phyloP scores from a whole-genome alignment of 1,139 yeast species.

The Yamadazyma siamensis region DNA sequence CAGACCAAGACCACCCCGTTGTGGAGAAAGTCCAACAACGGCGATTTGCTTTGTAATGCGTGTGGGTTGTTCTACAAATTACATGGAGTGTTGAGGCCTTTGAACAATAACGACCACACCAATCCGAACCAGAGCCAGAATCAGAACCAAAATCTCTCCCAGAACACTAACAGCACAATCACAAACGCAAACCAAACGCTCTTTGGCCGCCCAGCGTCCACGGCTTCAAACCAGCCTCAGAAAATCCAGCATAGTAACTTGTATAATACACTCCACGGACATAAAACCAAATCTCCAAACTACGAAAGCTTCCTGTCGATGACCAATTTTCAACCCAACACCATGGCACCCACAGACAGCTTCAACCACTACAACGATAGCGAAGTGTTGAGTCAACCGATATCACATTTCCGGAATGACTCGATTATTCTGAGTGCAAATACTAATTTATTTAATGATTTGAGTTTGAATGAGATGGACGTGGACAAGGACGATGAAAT shows the following conservation, averaged over 20 bases:
- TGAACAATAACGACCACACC: constrained; percentile 16
- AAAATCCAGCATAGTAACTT: constrained; percentile 4
- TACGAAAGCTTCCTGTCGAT: constrained; percentile 1
- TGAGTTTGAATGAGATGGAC: constrained; percentile 10
- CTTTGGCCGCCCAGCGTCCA: too few relatives aligned
- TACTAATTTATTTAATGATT: constrained; percentile 22
- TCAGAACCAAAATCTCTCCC: too few relatives aligned
- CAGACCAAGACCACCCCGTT: constrained; percentile 46
- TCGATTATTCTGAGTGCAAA: constrained; percentile 22
- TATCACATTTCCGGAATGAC: constrained; percentile 14
- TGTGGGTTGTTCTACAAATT: constrained; percentile 47
- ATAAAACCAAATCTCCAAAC: not conserved
- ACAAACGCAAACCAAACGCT: not conserved
- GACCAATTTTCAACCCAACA: constrained; percentile 1
- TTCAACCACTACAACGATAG: constrained; percentile 3
- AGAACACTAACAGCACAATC: not conserved
- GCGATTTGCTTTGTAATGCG: constrained; percentile 46
- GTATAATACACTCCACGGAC: constrained; percentile 7
- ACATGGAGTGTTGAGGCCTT: constrained; percentile 45
- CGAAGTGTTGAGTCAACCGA: constrained; percentile 4
- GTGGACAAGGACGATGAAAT: constrained; percentile 29
- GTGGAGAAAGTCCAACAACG: constrained; percentile 45
- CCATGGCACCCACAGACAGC: constrained; percentile 1
- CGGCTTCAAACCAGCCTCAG: constrained; percentile 1
- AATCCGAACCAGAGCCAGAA: constrained; percentile 5